Evolutionary conservation across 371 early-diverging fungal species (phyloP).

Genomic region (Mortierella sp.): DNA sequence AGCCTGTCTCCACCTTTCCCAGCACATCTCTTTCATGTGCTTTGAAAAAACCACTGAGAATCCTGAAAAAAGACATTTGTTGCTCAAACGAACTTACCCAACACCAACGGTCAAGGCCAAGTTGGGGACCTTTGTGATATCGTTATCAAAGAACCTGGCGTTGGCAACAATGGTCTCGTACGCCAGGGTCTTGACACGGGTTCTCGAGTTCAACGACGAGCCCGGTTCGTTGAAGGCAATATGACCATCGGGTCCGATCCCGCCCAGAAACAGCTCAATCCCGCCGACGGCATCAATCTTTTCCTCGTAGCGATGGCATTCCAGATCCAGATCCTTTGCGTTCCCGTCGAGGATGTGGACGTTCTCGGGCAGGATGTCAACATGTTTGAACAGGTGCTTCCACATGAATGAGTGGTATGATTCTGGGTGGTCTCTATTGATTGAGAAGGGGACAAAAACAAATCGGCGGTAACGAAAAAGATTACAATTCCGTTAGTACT

Average conservation of each 20-base stretch:
- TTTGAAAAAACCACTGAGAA: neutral
- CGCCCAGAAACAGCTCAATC: constrained; percentile 87
- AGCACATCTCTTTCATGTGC: neutral
- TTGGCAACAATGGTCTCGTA: constrained; percentile 94
- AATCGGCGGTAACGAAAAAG: neutral
- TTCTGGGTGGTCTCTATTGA: constrained; percentile 79
- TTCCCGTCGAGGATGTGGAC: constrained; percentile 90
- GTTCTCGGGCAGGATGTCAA: constrained; percentile 84
- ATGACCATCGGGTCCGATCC: constrained; percentile 93
- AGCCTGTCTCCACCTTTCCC: neutral
- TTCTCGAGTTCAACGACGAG: constrained; percentile 86
- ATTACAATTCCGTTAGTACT: neutral
- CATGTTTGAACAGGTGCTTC: constrained; percentile 85
- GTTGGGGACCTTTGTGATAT: constrained; percentile 90
- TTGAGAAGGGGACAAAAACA: neutral
- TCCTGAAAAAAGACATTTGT: neutral
- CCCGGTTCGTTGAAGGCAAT: constrained; percentile 95
- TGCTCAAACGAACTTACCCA: constrained; percentile 69
- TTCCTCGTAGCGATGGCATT: constrained; percentile 85
- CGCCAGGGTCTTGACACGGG: constrained; percentile 91
- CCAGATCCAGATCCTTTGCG: constrained; percentile 82
- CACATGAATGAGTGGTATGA: constrained; percentile 93
- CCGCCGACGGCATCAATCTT: constrained; percentile 84
- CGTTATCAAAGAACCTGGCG: constrained; percentile 89
- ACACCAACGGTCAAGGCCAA: constrained; percentile 92